phyloP scores from a whole-genome alignment of 495 filamentous ascomycete genomes.

The Podospora pseudopauciseta region DNA sequence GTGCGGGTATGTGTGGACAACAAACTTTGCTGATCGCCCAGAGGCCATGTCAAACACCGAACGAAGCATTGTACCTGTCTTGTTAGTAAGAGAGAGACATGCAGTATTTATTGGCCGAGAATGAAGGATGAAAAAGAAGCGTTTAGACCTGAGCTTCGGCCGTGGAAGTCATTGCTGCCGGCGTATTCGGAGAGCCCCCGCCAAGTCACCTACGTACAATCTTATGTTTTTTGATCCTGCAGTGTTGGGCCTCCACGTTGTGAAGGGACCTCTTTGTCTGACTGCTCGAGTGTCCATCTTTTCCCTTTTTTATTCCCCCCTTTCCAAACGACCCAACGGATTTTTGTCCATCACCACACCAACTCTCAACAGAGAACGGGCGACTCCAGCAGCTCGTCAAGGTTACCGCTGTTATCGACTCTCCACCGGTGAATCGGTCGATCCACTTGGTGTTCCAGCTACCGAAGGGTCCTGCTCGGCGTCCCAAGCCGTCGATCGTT shows the following conservation, averaged over 20 bases:
- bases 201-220: not conserved
- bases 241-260: not conserved
- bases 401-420: conserved; percentile 1
- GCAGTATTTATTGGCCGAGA: not conserved
- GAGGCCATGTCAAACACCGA: not conserved
- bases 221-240: not conserved
- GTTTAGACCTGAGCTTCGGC: not conserved
- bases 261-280: not conserved
- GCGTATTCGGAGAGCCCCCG: not conserved
- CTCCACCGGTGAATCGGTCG: not conserved
- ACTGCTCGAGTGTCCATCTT: not conserved
- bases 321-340: not conserved
- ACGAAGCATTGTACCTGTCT: not conserved
- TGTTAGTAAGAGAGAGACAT: not conserved
- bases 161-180: not conserved
- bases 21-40: not conserved
- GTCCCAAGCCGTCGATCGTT: conserved; percentile 2
- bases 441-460: conserved; percentile 7
- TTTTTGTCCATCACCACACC: conserved; percentile 2
- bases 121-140: not conserved
- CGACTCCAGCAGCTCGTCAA: conserved; percentile 1
- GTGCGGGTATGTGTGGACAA: not conserved
- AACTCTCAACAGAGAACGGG: not conserved
- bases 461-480: conserved; percentile 1
- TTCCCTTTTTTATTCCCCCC: not conserved